Conservation (phyloP, 148 eudicot species). For the Rhododendron simsii region DNA sequence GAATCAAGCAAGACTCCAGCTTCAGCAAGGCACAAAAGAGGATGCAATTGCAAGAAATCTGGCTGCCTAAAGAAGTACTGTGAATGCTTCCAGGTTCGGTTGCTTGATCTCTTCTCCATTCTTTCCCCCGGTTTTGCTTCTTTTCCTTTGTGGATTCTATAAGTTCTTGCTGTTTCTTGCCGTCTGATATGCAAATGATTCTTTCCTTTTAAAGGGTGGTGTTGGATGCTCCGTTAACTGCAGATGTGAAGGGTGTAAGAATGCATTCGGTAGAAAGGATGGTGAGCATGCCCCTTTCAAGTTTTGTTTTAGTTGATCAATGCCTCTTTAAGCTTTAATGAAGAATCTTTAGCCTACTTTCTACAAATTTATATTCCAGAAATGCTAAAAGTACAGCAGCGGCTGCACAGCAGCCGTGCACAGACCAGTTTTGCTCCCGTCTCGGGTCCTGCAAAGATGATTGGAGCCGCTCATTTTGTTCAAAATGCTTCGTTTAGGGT, state of each 20-base stretch:
- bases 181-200: slow-evolving; percentile 1
- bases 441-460: no score
- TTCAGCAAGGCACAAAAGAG: slow-evolving; percentile 95
- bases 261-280: slow-evolving; percentile 82
- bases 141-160: background rate
- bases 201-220: slow-evolving; percentile 62
- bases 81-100: slow-evolving; percentile 92
- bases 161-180: background rate
- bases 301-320: background rate
- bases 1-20: slow-evolving; percentile 86
- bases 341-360: background rate
- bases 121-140: background rate
- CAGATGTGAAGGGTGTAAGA: slow-evolving; percentile 94
- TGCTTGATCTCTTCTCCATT: background rate
- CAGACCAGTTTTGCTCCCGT: no score
- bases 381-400: no score
- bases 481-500: no score
- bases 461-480: no score
- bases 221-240: slow-evolving; percentile 95
- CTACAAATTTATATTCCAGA: background rate
- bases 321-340: background rate
- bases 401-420: no score
- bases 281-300: slow-evolving; percentile 43
- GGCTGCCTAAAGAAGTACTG: slow-evolving; percentile 93
- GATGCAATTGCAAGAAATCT: slow-evolving; percentile 99